Evolutionary conservation across 352 stramenopile species (phyloP).

Genomic region (Phytophthora palmivora): DNA sequence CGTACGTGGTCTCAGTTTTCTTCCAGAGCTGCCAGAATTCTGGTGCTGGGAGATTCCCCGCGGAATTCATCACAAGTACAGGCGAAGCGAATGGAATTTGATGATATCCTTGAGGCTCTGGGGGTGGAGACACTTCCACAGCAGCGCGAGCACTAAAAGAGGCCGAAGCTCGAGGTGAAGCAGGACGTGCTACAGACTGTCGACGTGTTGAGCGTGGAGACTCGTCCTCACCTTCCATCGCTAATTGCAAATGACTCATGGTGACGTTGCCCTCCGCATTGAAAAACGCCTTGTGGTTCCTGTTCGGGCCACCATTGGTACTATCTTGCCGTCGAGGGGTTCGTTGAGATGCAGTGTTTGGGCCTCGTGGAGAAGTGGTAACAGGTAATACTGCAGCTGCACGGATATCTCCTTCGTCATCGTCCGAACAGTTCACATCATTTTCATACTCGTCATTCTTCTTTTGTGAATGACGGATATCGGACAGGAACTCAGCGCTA

Average conservation of each 20-base stretch:
- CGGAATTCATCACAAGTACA: constrained; percentile 58
- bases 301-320: constrained; percentile 19
- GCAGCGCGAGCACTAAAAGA: background rate
- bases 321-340: constrained; percentile 12
- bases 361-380: constrained; percentile 14
- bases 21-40: constrained; percentile 64
- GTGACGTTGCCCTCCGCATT: constrained; percentile 45
- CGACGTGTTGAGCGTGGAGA: constrained; percentile 16
- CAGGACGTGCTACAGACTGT: constrained; percentile 14
- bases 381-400: constrained; percentile 20
- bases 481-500: constrained; percentile 68
- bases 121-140: constrained; percentile 9
- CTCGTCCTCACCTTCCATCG: constrained; percentile 34
- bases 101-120: constrained; percentile 24
- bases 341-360: constrained; percentile 10
- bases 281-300: constrained; percentile 46
- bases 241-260: constrained; percentile 28
- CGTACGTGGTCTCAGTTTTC: constrained; percentile 70
- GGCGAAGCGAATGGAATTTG: constrained; percentile 69
- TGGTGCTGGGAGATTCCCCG: constrained; percentile 23
- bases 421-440: constrained; percentile 15
- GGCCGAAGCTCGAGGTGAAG: constrained; percentile 17
- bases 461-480: constrained; percentile 33
- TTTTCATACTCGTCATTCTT: constrained; percentile 33
- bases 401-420: constrained; percentile 1